Evolutionary conservation across 2,329 filamentous ascomycete species (phyloP).

Genomic region (Camptophora hylomeconis): DNA sequence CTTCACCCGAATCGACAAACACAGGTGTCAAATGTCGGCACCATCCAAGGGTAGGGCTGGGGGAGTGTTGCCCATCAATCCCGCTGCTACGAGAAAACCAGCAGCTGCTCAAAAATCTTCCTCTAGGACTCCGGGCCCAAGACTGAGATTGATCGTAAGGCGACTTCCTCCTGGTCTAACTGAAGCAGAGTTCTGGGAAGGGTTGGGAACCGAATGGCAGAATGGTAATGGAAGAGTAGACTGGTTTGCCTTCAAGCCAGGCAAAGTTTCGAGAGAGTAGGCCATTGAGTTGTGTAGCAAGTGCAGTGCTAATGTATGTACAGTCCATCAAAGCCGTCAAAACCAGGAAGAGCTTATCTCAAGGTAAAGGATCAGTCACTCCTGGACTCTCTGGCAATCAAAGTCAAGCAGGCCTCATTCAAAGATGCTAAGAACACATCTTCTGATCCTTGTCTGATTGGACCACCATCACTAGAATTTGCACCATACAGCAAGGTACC

Average conservation of each 20-base stretch:
- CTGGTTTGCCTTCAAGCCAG: constrained; percentile 61
- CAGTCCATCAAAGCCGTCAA: constrained; percentile 74
- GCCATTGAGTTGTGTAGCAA: constrained; percentile 19
- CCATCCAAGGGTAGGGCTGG: constrained; percentile 25
- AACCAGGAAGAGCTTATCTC: constrained; percentile 67
- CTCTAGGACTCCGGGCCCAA: constrained; percentile 38
- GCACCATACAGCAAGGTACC: constrained; percentile 75
- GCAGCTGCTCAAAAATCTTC: constrained; percentile 33
- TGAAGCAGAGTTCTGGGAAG: constrained; percentile 57
- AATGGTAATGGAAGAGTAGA: constrained; percentile 69
- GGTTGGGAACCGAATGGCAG: constrained; percentile 71
- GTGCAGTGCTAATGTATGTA: too few species aligned
- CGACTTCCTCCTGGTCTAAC: constrained; percentile 78
- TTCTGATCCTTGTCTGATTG: constrained; percentile 58
- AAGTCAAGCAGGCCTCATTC: constrained; percentile 57
- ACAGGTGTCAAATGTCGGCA: constrained; percentile 7
- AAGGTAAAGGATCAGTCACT: constrained; percentile 63
- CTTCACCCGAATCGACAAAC: constrained; percentile 3
- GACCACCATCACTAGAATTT: constrained; percentile 68
- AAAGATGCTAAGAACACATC: constrained; percentile 69
- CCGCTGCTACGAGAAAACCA: constrained; percentile 33
- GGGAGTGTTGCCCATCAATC: constrained; percentile 40
- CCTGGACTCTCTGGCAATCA: constrained; percentile 54
- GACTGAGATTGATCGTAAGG: constrained; percentile 74
- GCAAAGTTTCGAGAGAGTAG: constrained; percentile 76